These are phyloP conservation scores for Phellopilus nigrolimitatus DNA, from an alignment of 1,284 basidiomycete genomes.

Conservation along the genomic window DNA sequence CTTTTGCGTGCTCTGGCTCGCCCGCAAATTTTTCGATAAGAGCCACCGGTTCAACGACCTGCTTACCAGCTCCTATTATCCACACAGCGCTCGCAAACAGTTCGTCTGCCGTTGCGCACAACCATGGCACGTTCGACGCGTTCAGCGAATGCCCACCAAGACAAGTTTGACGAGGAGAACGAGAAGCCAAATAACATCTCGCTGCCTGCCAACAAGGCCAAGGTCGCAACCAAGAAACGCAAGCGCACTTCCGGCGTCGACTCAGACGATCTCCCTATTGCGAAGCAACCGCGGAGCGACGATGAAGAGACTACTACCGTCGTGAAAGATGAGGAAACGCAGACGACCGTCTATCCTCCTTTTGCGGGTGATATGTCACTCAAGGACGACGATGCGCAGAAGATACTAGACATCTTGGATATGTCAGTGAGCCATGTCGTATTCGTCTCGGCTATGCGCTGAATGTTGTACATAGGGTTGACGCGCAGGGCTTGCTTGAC, in stretches of 20 bases:
- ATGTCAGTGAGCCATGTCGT: slow-evolving; percentile 39
- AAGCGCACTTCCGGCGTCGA: slow-evolving; percentile 47
- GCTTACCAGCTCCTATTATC: no score
- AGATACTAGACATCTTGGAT: slow-evolving; percentile 73
- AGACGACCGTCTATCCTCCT: slow-evolving; percentile 19
- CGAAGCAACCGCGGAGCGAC: slow-evolving; percentile 42
- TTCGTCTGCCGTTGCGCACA: no score
- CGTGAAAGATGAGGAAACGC: slow-evolving; percentile 29
- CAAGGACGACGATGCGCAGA: slow-evolving; percentile 43
- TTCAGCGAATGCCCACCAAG: slow-evolving; percentile 42
- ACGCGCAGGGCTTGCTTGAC: slow-evolving; percentile 73
- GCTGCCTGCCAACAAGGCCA: slow-evolving; percentile 28
- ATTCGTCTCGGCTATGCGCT: slow-evolving; percentile 7
- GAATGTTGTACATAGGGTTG: slow-evolving; percentile 40
- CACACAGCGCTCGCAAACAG: no score
- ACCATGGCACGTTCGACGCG: slow-evolving; percentile 70
- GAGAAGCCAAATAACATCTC: slow-evolving; percentile 9
- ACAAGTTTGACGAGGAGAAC: slow-evolving; percentile 32
- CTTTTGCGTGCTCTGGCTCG: no score
- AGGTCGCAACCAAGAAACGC: slow-evolving; percentile 51
- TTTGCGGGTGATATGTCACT: slow-evolving; percentile 47
- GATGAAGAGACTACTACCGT: slow-evolving; percentile 31
- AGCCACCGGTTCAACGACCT: no score
- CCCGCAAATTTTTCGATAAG: no score
- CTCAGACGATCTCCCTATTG: slow-evolving; percentile 39